Base-by-base conservation (phyloP, 1,139 yeast species). In the Wickerhamiella pararugosa region DNA sequence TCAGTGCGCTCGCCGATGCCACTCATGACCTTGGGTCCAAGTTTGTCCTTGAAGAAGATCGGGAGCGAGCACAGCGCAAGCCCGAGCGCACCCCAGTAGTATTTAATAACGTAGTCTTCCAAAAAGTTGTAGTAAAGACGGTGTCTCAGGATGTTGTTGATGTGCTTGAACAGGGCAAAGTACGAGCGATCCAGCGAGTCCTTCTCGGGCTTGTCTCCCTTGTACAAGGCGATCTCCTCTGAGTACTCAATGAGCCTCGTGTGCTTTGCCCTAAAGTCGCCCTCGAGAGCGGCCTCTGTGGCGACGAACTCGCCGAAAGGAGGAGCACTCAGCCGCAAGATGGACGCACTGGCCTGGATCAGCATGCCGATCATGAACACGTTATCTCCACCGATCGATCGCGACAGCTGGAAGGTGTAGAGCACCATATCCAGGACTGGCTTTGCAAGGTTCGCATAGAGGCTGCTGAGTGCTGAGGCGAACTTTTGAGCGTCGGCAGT, bases 61-160 rank as follows among this genome's bases (percentile, higher is more conserved):
- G 96, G 96, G 4, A 90, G 78, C 1, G 94, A 78, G 63, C 96
- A 87, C 42, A 87, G 67, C 0, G 79, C 75, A 48, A 87, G 70
- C 5, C 97, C 96, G 37, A 92, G 83, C 3, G 95, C 96, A 47
- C 97, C 96, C 92, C 96, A 81, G 44, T 86, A 75, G 60, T 87
- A 87, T 59, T 87, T 87, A 47, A 87, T 90, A 48, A 84, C 77
- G 55, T 86, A 87, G 45, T 63, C 67, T 46, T 64, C 68, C 47
- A 60, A 47, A 39, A 62, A 44, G 74, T 82, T 58, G 79, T 87
- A 36, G 80, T 86, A 58, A 71, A 76, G 63, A 73, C 94, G 62
- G 73, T 82, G 76, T 64, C 86, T 75, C 49, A 82, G 72, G 53
- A 83, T 92, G 62, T 78, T 71, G 54, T 81, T 76, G 49, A 79